Evolutionary conservation across 768 basidiomycete species (phyloP), one percentile per base, ranked within the genome.

Genomic region (Mrakia gelida): DNA sequence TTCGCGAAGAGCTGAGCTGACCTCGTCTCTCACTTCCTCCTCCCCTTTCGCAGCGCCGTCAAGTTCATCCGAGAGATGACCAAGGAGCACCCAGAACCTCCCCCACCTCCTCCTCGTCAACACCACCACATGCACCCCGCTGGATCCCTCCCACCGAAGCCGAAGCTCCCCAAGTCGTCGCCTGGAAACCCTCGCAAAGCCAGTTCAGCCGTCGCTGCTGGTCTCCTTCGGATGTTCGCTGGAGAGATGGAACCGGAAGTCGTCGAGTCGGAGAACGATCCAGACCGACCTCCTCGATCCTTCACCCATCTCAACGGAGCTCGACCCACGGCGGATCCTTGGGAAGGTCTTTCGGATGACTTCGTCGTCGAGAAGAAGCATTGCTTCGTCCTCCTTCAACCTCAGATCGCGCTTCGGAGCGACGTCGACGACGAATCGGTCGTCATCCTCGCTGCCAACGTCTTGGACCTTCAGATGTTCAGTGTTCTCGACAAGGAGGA

Each of bases 41-140:
- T 61, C 32, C n/a, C n/a, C 43, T 63, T 18, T 45, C 59, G 71
- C 75, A 92, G 91, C 54, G 92, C 92, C 68, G 90, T 94, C 67
- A 92, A 92, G 83, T 94, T 92, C 84, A 92, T 95, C 78, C 88
- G 91, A 74, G 92, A 95, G 81, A 92, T 94, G 85, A 91, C 91
- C 41, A 49, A 61, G 41, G 56, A 52, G 10, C 45, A n/a, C 13
- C n/a, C 32, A 15, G 49, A 67, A 30, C 34, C 45, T n/a, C 23
- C 72, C 9, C 16, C 10, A 3, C 18, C 32, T n/a, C 41, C 67
- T 13, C 21, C n/a, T 34, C n/a, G 11, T 8, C 43, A 63, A 9
- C 32, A 26, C 34, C 63, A 73, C 16, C 77, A 73, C 28, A 32
- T 71, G 32, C 77, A 78, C 26, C 65, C 71, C 2, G 61, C 38